A percentile compares a stretch with the other conserved stretches of the same genome.
Conservation (phyloP, 2,329 filamentous ascomycete species). For the Diatrype stigma region DNA sequence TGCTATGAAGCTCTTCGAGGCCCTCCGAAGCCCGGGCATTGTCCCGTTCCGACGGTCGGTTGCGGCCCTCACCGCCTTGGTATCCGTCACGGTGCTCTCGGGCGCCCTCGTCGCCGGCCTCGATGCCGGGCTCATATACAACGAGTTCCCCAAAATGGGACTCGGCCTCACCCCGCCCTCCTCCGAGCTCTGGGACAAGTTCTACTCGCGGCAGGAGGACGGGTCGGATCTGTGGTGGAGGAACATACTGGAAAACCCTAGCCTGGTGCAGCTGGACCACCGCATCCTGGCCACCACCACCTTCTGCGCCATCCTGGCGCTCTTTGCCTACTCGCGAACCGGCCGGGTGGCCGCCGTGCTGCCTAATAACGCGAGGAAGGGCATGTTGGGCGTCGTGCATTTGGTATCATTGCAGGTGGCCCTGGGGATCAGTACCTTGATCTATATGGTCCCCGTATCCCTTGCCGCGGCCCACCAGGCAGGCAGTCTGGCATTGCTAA, state of each 20-base stretch:
- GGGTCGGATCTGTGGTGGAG: constrained; percentile 88
- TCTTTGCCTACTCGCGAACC: constrained; percentile 77
- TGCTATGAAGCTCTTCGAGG: constrained; percentile 55
- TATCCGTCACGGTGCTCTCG: constrained; percentile 89
- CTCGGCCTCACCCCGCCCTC: constrained; percentile 74
- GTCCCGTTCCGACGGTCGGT: constrained; percentile 70
- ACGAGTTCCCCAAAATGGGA: constrained; percentile 97
- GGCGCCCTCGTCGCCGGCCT: constrained; percentile 91
- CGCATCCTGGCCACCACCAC: constrained; percentile 87
- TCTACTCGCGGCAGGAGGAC: constrained; percentile 78
- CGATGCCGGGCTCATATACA: constrained; percentile 96
- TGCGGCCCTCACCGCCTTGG: constrained; percentile 64
- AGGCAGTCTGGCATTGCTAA: constrained; percentile 78
- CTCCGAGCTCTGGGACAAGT: constrained; percentile 77
- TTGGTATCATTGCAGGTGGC: constrained; percentile 77
- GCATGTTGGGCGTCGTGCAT: constrained; percentile 75
- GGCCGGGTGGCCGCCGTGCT: constrained; percentile 55
- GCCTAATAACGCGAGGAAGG: constrained; percentile 60
- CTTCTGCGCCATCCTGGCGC: constrained; percentile 71
- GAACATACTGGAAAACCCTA: constrained; percentile 96
- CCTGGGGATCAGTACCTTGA: constrained; percentile 83
- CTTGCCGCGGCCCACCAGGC: constrained; percentile 92
- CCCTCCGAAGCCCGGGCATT: constrained; percentile 64
- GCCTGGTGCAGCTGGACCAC: constrained; percentile 92
- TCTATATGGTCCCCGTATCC: constrained; percentile 88